These are phyloP conservation scores for Dothideomycetes sp. DNA, from an alignment of 2,329 filamentous ascomycete species.

Conservation along the genomic window DNA sequence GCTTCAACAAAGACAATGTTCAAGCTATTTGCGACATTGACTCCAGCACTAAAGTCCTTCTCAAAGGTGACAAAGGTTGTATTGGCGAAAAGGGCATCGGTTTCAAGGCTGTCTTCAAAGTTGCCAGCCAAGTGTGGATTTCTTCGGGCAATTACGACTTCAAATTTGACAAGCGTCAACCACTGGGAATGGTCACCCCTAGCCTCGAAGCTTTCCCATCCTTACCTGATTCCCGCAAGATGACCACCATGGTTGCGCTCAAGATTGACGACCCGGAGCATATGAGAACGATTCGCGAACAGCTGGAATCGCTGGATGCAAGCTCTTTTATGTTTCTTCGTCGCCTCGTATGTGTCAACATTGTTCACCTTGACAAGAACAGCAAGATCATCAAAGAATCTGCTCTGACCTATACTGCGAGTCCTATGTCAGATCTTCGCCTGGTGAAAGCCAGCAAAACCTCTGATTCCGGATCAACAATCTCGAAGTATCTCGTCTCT, in stretches of 20 bases:
- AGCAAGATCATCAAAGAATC: background rate
- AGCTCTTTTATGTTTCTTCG: constrained; percentile 22
- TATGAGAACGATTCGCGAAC: no score
- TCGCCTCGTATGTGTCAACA: constrained; percentile 15
- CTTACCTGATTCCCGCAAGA: constrained; percentile 12
- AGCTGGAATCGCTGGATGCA: constrained; percentile 16
- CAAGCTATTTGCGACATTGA: constrained; percentile 36
- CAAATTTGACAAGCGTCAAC: constrained; percentile 24
- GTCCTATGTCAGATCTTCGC: background rate
- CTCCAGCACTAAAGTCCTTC: constrained; percentile 33
- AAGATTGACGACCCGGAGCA: constrained; percentile 12
- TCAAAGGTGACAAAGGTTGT: constrained; percentile 24
- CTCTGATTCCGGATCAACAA: background rate
- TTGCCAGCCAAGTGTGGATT: constrained; percentile 33
- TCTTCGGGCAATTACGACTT: constrained; percentile 36
- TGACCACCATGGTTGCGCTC: constrained; percentile 13
- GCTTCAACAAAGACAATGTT: constrained; percentile 33
- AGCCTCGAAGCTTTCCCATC: constrained; percentile 17
- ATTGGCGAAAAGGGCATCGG: constrained; percentile 43
- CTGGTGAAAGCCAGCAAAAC: background rate
- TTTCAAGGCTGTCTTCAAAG: constrained; percentile 42
- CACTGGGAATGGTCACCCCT: constrained; percentile 26
- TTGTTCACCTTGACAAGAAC: constrained; percentile 8
- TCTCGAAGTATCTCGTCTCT: constrained; percentile 7
- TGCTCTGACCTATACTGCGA: background rate